Evolutionary conservation across 768 basidiomycete genomes (phyloP).

Genomic region (Tephrocybe sp.): DNA sequence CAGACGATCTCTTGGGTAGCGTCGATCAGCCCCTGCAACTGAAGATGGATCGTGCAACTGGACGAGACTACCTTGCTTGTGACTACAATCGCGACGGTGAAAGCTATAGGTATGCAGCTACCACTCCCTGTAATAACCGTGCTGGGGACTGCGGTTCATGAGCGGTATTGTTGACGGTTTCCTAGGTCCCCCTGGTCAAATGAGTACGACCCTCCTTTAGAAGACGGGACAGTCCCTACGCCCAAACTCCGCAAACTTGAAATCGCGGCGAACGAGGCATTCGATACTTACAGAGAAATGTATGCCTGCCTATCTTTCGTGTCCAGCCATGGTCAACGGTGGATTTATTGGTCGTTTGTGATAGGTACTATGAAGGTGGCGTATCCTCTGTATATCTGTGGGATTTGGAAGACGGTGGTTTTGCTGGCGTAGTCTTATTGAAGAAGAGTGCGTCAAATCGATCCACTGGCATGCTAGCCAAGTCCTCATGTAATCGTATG

Average conservation of each 20-base stretch:
- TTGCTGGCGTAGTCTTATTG: conserved; percentile 93
- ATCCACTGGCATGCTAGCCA: conserved; percentile 1
- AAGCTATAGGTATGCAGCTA: conserved; percentile 77
- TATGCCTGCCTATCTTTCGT: conserved; percentile 32
- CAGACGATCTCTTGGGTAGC: conserved; percentile 91
- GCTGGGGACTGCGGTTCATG: not conserved
- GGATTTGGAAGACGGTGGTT: conserved; percentile 96
- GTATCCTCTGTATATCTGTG: conserved; percentile 96
- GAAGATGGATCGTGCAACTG: conserved; percentile 74
- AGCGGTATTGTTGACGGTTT: conserved; percentile 1
- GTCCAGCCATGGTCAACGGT: not conserved
- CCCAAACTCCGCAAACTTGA: conserved; percentile 88
- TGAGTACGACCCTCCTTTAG: conserved; percentile 87
- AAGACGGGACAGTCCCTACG: conserved; percentile 87
- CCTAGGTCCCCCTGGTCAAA: conserved; percentile 97
- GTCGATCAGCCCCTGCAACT: conserved; percentile 94
- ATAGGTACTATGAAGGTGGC: conserved; percentile 97
- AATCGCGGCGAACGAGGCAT: conserved; percentile 91
- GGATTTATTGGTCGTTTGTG: not conserved
- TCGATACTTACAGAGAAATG: conserved; percentile 97
- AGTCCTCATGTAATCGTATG: conserved; percentile 23
- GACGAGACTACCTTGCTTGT: conserved; percentile 89
- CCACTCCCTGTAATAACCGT: too few species aligned
- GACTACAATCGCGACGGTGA: conserved; percentile 94
- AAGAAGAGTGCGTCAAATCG: conserved; percentile 74